Base-by-base conservation (phyloP, 805 yeast genomes). In the Ascoidea asiatica region DNA sequence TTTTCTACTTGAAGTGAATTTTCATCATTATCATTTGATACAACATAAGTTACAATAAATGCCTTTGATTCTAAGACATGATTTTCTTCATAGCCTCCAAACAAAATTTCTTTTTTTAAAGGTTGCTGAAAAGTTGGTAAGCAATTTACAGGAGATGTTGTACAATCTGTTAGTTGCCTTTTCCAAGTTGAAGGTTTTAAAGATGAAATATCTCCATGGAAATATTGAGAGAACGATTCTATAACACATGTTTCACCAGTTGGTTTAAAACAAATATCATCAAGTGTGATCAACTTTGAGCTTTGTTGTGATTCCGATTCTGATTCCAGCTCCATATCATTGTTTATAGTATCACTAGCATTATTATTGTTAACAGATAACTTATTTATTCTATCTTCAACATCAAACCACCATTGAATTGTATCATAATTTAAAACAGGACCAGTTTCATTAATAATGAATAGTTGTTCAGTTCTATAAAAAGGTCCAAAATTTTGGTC, bases 61-160 rank as follows among this genome's bases (percentile, higher is more conserved):
- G 97, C 95, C 36, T 69, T 65, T 0, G 96, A 69, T 0, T 73
- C 59, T 20, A 82, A 58, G 1, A 80, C 72, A 52, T 75, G 69
- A 4, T 64, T 69, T 22, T 63, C 66, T 4, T 62, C 57, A 43
- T 57, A 59, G 0, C 77, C 78, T 17, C 90, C 89, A 60, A 90
- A 85, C 4, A 90, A 58, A 18, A 87, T 52, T 44, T 79, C 75
- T 21, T 77, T 74, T 52, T 79, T 81, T 49, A 90, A 65, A 0
- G 97, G 97, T 58, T 88, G 97, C 55, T 86, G 95, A 61, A 89
- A 90, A 0, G 79, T 62, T 0, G 98, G 97, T 37, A 90, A 64
- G 57, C 98, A 90, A 50, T 75, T 80, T 1, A 90, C 97, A 0
- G 97, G 97, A 1, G 86, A 75, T 18, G 71, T 66, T 0, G 92